Conservation (phyloP, 2,329 filamentous ascomycete genomes). For the Gaeumannomyces sp. region DNA sequence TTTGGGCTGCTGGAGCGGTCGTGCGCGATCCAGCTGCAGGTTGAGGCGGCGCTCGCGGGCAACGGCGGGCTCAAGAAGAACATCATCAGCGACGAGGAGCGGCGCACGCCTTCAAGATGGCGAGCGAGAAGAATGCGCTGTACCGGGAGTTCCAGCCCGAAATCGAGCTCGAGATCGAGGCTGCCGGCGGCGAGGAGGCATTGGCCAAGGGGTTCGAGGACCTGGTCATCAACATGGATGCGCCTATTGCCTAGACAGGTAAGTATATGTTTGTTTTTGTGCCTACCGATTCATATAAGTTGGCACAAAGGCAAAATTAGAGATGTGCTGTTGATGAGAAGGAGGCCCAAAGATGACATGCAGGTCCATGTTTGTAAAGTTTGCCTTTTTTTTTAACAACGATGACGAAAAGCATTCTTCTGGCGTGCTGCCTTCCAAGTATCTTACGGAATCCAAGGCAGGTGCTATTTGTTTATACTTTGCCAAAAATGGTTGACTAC, state of each 20-base stretch:
- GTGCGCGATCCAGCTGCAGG: constrained; percentile 61
- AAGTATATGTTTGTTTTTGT: neutral
- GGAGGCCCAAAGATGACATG: too few species aligned
- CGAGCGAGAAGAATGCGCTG: constrained; percentile 37
- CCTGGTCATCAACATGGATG: neutral
- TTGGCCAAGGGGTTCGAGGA: constrained; percentile 22
- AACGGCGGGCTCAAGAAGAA: constrained; percentile 30
- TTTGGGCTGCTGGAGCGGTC: constrained; percentile 63
- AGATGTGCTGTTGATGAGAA: too few species aligned
- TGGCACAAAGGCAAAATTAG: too few species aligned
- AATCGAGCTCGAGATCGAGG: constrained; percentile 39
- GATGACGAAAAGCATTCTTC: too few species aligned
- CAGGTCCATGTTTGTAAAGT: too few species aligned
- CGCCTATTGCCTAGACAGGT: neutral
- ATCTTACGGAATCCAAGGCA: too few species aligned
- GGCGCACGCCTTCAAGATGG: constrained; percentile 35
- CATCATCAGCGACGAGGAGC: constrained; percentile 34
- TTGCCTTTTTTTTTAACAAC: too few species aligned
- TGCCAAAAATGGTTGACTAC: too few species aligned
- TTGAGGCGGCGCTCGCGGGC: constrained; percentile 50
- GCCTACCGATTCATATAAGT: too few species aligned
- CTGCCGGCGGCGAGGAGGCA: constrained; percentile 26
- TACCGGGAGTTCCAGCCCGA: constrained; percentile 42
- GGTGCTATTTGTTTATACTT: too few species aligned
- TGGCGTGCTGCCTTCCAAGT: too few species aligned